A percentile compares a stretch with the other conserved stretches of the same genome.
Conservation (phyloP, 2,329 filamentous ascomycete genomes). For the Periconia sp. region DNA sequence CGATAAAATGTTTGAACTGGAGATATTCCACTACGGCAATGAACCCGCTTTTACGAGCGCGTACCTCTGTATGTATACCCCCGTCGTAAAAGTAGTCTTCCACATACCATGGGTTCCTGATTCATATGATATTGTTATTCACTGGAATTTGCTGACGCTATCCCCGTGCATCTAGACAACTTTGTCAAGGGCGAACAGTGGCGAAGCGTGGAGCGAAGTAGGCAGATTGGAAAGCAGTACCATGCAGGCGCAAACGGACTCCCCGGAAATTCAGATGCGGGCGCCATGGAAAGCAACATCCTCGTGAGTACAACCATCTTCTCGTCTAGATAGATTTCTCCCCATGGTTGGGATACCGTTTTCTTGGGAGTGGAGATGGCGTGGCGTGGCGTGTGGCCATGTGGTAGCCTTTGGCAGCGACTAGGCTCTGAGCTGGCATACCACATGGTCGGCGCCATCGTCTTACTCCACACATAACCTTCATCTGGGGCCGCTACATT, state of each 20-base stretch:
- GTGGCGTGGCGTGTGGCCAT: not conserved
- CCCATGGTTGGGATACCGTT: not conserved
- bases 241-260: constrained; percentile 57
- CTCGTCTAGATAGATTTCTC: not conserved
- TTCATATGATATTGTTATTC: too few relatives aligned
- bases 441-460: not conserved
- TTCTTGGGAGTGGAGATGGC: not conserved
- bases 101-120: too few relatives aligned
- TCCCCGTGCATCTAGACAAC: constrained; percentile 47
- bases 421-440: not conserved
- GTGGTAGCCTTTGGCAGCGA: not conserved
- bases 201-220: constrained; percentile 60
- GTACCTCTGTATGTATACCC: constrained; percentile 54
- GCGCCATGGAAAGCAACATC: constrained; percentile 72
- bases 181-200: constrained; percentile 63
- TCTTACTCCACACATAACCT: not conserved
- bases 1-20: constrained; percentile 59
- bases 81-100: too few relatives aligned
- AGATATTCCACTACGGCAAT: constrained; percentile 67
- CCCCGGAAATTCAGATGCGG: constrained; percentile 71
- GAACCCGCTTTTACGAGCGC: constrained; percentile 68
- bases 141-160: too few relatives aligned
- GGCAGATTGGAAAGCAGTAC: constrained; percentile 61
- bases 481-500: not conserved
- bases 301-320: constrained; percentile 18